Conservation (phyloP, 306 rosid genomes). For the Gastrolobium bilobum region DNA sequence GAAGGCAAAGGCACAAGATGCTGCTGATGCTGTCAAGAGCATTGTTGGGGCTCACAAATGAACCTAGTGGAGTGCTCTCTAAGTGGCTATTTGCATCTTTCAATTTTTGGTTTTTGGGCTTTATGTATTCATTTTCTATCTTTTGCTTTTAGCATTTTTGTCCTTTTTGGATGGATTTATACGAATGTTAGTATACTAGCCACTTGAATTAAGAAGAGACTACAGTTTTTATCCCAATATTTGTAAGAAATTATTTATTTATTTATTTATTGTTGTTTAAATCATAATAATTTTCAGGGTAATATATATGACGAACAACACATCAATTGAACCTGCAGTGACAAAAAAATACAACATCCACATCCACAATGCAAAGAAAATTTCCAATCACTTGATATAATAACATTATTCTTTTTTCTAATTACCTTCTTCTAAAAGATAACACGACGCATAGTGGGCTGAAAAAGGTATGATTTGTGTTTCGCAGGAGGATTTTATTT, state of each 20-base stretch:
- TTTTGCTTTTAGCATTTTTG: background rate
- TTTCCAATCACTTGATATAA: too few relatives aligned
- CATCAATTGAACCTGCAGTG: background rate
- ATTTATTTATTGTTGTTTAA: background rate
- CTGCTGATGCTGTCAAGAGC: conserved; percentile 36
- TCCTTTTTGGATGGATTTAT: background rate
- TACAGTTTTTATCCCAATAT: background rate
- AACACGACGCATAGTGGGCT: too few relatives aligned
- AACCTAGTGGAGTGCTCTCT: background rate
- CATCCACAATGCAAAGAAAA: too few relatives aligned
- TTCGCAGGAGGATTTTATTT: too few relatives aligned
- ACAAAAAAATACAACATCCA: too few relatives aligned
- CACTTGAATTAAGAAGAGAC: background rate
- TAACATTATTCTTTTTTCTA: too few relatives aligned
- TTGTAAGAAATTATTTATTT: background rate
- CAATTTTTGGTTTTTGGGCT: background rate
- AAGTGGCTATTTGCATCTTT: background rate
- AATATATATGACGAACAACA: background rate
- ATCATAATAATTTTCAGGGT: background rate
- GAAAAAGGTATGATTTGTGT: too few relatives aligned
- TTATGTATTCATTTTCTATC: background rate
- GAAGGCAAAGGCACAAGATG: conserved; percentile 24
- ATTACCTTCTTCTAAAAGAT: too few relatives aligned
- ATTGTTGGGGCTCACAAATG: conserved; percentile 21
- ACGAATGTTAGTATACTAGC: background rate